Conservation (phyloP, 345 rosid species). For the Eucalyptus curtisii region DNA sequence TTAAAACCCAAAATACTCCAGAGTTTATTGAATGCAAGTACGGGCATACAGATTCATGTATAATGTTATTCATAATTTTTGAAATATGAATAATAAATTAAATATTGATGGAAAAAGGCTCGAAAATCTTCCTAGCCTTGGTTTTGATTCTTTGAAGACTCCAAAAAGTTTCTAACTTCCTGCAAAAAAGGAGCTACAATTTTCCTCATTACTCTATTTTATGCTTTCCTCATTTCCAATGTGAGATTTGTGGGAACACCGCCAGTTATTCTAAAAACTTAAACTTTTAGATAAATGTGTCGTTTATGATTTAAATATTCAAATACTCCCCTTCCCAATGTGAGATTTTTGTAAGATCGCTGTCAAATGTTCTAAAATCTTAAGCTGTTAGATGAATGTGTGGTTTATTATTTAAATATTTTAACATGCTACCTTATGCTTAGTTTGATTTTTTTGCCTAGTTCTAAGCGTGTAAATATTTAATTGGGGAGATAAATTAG, state of each 20-base stretch:
- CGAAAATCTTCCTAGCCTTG: neutral
- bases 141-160: neutral
- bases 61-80: neutral
- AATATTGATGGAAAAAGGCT: neutral
- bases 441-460: too few relatives aligned
- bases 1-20: neutral
- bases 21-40: neutral
- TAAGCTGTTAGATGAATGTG: fast-evolving
- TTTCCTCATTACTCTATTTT: neutral
- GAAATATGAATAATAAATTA: neutral
- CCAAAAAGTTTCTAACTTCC: neutral
- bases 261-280: too few relatives aligned
- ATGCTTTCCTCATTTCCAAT: neutral
- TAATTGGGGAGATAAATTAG: too few relatives aligned
- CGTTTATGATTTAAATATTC: too few relatives aligned
- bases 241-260: too few relatives aligned
- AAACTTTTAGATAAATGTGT: too few relatives aligned
- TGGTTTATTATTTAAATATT: too few relatives aligned
- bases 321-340: too few relatives aligned
- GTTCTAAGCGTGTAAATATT: too few relatives aligned
- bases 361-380: too few relatives aligned
- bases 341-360: too few relatives aligned
- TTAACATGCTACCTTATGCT: fast-evolving
- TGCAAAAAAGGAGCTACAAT: neutral
- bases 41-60: neutral